A percentile compares a stretch with the other conserved stretches of the same genome.
Evolutionary conservation across 129 eudicot species (phyloP).

Genomic region (Calendula officinalis): DNA sequence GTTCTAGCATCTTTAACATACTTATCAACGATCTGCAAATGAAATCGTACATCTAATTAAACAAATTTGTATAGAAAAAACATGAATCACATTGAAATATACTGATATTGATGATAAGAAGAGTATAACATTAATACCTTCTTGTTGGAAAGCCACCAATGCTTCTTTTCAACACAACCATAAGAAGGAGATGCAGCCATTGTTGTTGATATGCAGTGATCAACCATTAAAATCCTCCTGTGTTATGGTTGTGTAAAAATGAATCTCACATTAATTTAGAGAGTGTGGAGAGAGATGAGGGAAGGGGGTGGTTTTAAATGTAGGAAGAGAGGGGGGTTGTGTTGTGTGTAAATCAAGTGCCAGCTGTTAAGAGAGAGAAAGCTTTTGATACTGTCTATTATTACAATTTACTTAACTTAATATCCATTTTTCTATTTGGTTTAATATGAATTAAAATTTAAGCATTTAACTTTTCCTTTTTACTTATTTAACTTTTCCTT

Average conservation of each 20-base stretch:
- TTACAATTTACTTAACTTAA: background rate
- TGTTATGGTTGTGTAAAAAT: constrained; percentile 9
- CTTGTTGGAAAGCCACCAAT: constrained; percentile 87
- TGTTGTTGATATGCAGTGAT: constrained; percentile 32
- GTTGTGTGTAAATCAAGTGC: constrained; percentile 38
- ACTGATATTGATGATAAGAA: background rate
- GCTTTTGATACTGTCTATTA: constrained; percentile 31
- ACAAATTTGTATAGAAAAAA: no score
- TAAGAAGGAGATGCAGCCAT: constrained; percentile 68
- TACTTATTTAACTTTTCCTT: no score
- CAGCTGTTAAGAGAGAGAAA: constrained; percentile 69
- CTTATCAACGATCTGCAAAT: constrained; percentile 69
- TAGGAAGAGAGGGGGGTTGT: constrained; percentile 9
- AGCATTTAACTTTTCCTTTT: no score
- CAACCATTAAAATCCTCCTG: constrained; percentile 34
- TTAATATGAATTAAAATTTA: no score
- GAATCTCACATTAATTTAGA: constrained; percentile 13
- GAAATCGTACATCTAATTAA: background rate
- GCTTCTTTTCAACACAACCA: constrained; percentile 62
- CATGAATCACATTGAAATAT: background rate
- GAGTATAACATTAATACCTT: constrained; percentile 49
- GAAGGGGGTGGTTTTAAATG: constrained; percentile 36
- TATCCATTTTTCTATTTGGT: background rate
- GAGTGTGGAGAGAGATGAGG: constrained; percentile 20
- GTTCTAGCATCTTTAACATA: constrained; percentile 71